Evolutionary conservation across 139 green algal species (phyloP).

Genomic region (Micractinium conductrix): DNA sequence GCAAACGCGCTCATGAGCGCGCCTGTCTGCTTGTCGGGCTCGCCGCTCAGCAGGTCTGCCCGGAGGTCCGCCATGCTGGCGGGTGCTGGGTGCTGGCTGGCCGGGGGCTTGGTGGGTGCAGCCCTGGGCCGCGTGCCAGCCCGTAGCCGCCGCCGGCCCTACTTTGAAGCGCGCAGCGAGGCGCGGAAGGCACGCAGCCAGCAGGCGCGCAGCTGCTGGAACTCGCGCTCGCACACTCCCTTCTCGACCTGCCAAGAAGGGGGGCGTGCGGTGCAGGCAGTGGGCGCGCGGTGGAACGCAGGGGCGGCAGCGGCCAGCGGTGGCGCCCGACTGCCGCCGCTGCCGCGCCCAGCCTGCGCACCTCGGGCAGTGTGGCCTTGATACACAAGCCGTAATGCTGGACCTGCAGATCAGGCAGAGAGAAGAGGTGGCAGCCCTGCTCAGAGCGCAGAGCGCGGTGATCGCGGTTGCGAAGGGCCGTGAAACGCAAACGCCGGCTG

Average conservation of each 20-base stretch:
- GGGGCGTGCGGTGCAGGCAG: neutral
- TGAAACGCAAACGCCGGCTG: neutral
- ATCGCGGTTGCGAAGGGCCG: neutral
- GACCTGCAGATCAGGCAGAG: slow-evolving; percentile 4
- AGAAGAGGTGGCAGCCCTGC: neutral
- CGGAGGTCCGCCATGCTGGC: slow-evolving; percentile 27
- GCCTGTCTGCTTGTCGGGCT: slow-evolving; percentile 29
- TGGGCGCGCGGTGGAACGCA: neutral
- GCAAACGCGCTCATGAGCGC: slow-evolving; percentile 33
- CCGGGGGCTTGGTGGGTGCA: neutral
- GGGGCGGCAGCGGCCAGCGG: neutral
- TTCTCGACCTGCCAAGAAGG: slow-evolving; percentile 40
- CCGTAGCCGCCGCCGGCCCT: neutral
- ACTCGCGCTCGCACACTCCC: slow-evolving; percentile 44
- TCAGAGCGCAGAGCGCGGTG: too few species aligned
- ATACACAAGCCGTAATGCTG: slow-evolving; percentile 43
- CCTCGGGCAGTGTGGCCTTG: slow-evolving; percentile 42
- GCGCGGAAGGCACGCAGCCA: slow-evolving; percentile 23
- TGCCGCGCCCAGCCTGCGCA: neutral
- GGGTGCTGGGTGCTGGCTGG: neutral
- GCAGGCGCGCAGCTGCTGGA: slow-evolving; percentile 39
- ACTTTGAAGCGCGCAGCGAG: slow-evolving; percentile 15
- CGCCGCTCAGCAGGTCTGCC: slow-evolving; percentile 28
- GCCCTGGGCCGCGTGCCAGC: neutral
- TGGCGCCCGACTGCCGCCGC: neutral